Evolutionary conservation across 805 yeast genomes (phyloP).

Genomic region (Starmerella apis): DNA sequence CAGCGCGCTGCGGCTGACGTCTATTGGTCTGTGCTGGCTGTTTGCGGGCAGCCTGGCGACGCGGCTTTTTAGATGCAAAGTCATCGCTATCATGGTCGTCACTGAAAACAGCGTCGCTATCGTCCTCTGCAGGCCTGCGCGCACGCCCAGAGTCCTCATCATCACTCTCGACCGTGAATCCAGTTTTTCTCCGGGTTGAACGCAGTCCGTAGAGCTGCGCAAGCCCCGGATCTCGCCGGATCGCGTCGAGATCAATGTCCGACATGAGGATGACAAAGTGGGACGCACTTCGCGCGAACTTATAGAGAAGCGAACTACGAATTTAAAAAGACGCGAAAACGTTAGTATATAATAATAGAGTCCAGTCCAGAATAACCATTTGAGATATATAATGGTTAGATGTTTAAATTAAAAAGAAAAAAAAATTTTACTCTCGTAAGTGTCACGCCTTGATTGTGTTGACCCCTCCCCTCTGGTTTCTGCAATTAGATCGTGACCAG

Average conservation of each 20-base stretch:
- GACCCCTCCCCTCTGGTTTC: too few relatives aligned
- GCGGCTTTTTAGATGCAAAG: neutral
- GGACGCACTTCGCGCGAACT: neutral
- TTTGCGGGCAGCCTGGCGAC: conserved; percentile 4
- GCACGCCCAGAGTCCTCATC: conserved; percentile 20
- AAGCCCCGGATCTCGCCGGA: conserved; percentile 22
- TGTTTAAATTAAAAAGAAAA: too few relatives aligned
- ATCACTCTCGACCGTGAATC: conserved; percentile 21
- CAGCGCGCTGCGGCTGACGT: neutral
- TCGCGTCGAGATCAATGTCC: conserved; percentile 22
- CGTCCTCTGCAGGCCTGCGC: conserved; percentile 5
- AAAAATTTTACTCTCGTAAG: too few relatives aligned
- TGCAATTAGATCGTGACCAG: too few relatives aligned
- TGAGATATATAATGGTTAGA: too few relatives aligned
- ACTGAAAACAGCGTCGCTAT: conserved; percentile 20
- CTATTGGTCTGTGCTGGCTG: neutral
- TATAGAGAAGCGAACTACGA: too few relatives aligned
- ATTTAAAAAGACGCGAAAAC: too few relatives aligned
- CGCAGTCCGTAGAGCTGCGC: conserved; percentile 38
- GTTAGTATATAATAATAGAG: too few relatives aligned
- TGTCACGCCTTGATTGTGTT: too few relatives aligned
- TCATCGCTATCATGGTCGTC: conserved; percentile 13
- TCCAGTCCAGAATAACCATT: too few relatives aligned
- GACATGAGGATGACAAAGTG: conserved; percentile 20
- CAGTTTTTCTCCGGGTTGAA: conserved; percentile 31